Percentiles rank a stretch among this genome's conserved stretches.
phyloP scores from a whole-genome alignment of 1,284 basidiomycete species.

The Wallemia ichthyophaga region DNA sequence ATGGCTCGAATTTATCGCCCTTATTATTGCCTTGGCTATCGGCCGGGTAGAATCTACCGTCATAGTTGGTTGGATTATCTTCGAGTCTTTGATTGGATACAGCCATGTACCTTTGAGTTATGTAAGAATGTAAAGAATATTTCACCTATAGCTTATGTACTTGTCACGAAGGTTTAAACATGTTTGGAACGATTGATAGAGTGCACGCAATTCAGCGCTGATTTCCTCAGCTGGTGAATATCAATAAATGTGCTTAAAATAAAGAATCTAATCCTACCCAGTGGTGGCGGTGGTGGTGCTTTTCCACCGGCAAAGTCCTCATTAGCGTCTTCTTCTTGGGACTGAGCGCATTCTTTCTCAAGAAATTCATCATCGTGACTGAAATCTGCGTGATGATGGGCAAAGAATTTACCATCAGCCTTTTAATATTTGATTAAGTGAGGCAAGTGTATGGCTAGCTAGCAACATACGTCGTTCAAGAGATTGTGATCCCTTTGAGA shows the following conservation, averaged over 20 bases:
- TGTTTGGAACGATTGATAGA: conserved; percentile 27
- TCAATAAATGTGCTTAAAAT: not conserved
- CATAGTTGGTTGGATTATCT: conserved; percentile 69
- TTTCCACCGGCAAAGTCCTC: not conserved
- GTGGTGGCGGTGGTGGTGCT: not conserved
- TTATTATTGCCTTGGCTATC: conserved; percentile 24
- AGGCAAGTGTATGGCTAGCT: not conserved
- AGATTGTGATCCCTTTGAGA: not conserved
- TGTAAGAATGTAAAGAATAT: not conserved
- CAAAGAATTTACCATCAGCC: not conserved
- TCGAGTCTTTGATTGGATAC: conserved; percentile 18
- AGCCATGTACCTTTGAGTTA: not conserved
- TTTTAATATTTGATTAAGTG: not conserved
- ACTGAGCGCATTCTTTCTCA: not conserved
- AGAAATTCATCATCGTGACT: not conserved
- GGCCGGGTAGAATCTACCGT: conserved; percentile 32
- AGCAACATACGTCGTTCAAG: not conserved
- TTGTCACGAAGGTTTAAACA: conserved; percentile 73
- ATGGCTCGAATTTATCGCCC: conserved; percentile 28
- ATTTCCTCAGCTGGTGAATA: conserved; percentile 6
- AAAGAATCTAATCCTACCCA: not conserved
- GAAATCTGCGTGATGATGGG: not conserved
- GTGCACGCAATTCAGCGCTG: conserved; percentile 11
- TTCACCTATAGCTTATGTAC: conserved; percentile 19
- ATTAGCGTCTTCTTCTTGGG: not conserved